A percentile compares a stretch with the other conserved stretches of the same genome.
These are phyloP conservation scores for Dentipellis fragilis DNA, from an alignment of 768 basidiomycete species.

Conservation along the genomic window DNA sequence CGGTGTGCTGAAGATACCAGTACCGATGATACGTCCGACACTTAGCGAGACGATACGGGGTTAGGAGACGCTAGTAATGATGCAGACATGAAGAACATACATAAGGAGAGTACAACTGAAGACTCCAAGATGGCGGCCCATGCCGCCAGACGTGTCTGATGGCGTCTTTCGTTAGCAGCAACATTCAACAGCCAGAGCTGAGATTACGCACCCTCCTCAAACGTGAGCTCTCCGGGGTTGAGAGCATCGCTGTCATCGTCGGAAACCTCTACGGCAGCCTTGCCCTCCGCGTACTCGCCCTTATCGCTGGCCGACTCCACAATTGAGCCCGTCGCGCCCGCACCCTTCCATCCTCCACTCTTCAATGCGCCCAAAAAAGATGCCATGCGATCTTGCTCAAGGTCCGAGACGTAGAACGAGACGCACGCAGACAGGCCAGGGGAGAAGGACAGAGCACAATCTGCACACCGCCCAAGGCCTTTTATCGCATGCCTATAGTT, in stretches of 20 bases:
- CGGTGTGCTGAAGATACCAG: constrained; percentile 57
- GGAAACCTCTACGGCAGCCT: neutral
- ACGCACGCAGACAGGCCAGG: neutral
- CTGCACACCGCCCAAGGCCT: no score
- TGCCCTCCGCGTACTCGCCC: neutral
- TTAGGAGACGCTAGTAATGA: neutral
- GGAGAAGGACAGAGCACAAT: neutral
- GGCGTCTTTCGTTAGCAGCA: no score
- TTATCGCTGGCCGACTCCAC: neutral
- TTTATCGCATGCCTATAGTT: no score
- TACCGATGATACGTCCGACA: constrained; percentile 49
- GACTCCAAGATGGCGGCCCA: constrained; percentile 48
- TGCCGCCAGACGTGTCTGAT: constrained; percentile 44
- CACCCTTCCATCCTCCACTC: neutral
- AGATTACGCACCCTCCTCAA: constrained; percentile 34
- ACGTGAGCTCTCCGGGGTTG: constrained; percentile 31
- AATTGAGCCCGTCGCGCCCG: neutral
- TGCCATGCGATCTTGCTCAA: neutral
- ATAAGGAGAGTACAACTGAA: constrained; percentile 49
- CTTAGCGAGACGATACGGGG: constrained; percentile 12
- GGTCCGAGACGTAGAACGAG: neutral
- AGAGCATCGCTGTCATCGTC: neutral
- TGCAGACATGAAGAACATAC: constrained; percentile 16
- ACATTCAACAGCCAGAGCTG: neutral
- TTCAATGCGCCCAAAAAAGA: neutral